A percentile compares a stretch with the other conserved stretches of the same genome.
phyloP scores from a whole-genome alignment of 257 asterid genomes.

The Schizonepeta tenuifolia region DNA sequence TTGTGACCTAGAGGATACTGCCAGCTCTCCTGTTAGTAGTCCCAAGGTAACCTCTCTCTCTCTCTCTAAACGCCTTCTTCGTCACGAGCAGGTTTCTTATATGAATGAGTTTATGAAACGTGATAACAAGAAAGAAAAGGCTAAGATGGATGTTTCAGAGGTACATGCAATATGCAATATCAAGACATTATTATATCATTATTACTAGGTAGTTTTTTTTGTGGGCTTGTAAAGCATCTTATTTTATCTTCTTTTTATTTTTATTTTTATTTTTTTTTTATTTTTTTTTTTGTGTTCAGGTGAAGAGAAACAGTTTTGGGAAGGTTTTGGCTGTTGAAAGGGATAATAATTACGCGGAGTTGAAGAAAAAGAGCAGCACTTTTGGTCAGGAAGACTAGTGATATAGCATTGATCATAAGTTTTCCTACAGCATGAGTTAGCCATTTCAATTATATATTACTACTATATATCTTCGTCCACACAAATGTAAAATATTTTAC shows the following conservation, averaged over 20 bases:
- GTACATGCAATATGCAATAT: slow-evolving; percentile 25
- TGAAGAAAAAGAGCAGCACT: slow-evolving; percentile 44
- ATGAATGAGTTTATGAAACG: slow-evolving; percentile 46
- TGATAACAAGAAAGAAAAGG: slow-evolving; percentile 38
- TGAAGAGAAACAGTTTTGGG: slow-evolving; percentile 36
- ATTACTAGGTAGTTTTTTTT: no score
- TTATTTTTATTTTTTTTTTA: no score
- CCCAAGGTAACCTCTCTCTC: slow-evolving; percentile 55
- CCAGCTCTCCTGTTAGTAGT: slow-evolving; percentile 76
- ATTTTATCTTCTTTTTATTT: background rate
- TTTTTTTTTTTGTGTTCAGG: slow-evolving; percentile 30
- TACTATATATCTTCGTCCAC: background rate
- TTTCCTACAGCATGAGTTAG: background rate
- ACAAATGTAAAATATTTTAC: background rate
- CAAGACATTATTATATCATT: background rate
- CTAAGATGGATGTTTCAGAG: slow-evolving; percentile 42
- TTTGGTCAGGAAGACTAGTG: slow-evolving; percentile 38
- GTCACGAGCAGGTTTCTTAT: slow-evolving; percentile 46
- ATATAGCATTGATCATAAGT: background rate
- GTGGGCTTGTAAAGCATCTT: background rate
- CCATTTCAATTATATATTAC: background rate
- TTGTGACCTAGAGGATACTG: slow-evolving; percentile 75
- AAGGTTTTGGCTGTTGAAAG: slow-evolving; percentile 33
- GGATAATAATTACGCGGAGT: slow-evolving; percentile 34
- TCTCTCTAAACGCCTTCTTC: background rate